Percentiles rank a stretch among this genome's conserved stretches.
phyloP scores from a whole-genome alignment of 768 basidiomycete genomes.

The Dentipellis sp. region DNA sequence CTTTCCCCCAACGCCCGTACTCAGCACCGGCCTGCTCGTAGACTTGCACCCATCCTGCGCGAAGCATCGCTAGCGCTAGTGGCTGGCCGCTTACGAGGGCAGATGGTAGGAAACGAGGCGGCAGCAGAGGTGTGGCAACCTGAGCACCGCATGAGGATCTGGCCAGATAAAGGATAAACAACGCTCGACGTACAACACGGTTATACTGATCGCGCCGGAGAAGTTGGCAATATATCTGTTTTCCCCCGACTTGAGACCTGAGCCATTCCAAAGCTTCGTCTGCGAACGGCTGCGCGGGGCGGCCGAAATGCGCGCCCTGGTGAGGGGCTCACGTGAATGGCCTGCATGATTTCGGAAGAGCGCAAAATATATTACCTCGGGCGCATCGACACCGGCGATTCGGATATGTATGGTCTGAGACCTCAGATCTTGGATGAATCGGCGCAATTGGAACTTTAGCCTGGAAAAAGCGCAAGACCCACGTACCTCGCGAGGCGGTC shows the following conservation, averaged over 20 bases:
- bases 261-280: constrained; percentile 74
- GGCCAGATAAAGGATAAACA: not conserved
- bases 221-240: constrained; percentile 61
- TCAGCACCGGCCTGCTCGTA: constrained; percentile 77
- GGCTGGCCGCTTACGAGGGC: constrained; percentile 36
- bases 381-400: constrained; percentile 87
- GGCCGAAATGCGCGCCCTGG: constrained; percentile 79
- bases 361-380: constrained; percentile 50
- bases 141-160: constrained; percentile 20
- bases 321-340: not conserved
- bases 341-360: not conserved
- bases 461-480: not conserved
- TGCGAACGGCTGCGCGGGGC: constrained; percentile 63
- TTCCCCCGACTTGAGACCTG: constrained; percentile 43
- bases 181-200: constrained; percentile 51
- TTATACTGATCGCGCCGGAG: constrained; percentile 75
- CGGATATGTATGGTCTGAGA: constrained; percentile 81
- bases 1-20: constrained; percentile 64
- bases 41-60: constrained; percentile 63
- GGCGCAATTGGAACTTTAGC: not conserved
- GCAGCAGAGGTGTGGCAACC: constrained; percentile 57
- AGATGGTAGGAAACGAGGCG: constrained; percentile 46
- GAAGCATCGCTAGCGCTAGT: constrained; percentile 67
- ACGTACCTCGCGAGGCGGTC: constrained; percentile 41
- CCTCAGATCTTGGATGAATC: constrained; percentile 47